Base-by-base conservation (phyloP, 176 grass and related monocot genomes). In the Saccharum spontaneum region DNA sequence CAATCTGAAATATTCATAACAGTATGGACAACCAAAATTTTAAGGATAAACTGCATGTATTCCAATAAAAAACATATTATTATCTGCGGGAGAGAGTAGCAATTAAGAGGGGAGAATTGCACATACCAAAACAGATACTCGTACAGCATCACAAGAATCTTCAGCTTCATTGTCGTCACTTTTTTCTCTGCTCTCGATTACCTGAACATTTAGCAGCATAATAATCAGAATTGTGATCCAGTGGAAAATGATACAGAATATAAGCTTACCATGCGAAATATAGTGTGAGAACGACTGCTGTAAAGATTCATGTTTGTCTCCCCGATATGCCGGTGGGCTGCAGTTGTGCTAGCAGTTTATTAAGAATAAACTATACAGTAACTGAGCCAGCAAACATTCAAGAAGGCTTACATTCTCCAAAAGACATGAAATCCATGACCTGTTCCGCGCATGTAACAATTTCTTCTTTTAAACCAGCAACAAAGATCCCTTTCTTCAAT, bases 221-320 rank as follows among this genome's bases (percentile, higher is more conserved):
- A 79, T 52, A 62, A 82, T 67, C 31, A n/a, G 84, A 36, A 82
- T 22, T 73, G 22, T 48, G n/a, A 57, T 78, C 14, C 30, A 16
- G 67, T 71, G 22, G 36, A 20, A 79, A 46, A 79, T 22, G 73
- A 66, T 67, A 90, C 10, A 73, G 61, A 83, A 73, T 61, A 7
- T 40, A 73, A 80, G 38, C 72, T 76, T 90, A 95, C 93, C 96
- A 98, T 98, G 75, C 93, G 87, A 78, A 98, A 98, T 84, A 98
- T 98, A 57, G 93, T 98, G 73, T 95, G 96, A 73, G 96, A 98
- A 79, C 96, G 92, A 61, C 96, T 98, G 45, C 96, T 98, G 20
- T 98, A 90, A 28, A 95, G 62, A 91, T 98, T 98, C 96, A 98
- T 95, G 71, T 98, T 98, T 59, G 96, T 98, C 84, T 98, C 96